Conservation (phyloP, 1,284 basidiomycete genomes). For the Marasmius sp. region DNA sequence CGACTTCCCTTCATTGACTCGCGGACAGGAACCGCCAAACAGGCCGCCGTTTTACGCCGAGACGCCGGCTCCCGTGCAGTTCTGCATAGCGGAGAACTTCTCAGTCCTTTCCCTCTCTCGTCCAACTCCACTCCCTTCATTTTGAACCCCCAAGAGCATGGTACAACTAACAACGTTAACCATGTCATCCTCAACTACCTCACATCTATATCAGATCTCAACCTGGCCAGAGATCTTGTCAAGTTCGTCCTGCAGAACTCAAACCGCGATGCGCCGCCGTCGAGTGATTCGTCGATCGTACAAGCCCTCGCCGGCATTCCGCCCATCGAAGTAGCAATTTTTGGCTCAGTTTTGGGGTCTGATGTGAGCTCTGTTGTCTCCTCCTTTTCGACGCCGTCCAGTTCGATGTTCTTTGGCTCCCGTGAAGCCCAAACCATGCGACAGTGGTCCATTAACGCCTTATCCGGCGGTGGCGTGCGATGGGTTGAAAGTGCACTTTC, state of each 20-base stretch:
- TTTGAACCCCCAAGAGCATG: conserved; percentile 51
- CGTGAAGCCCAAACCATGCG: conserved; percentile 45
- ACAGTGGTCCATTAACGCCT: conserved; percentile 50
- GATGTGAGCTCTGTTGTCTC: conserved; percentile 51
- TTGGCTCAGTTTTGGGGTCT: conserved; percentile 49
- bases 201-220: conserved; percentile 47
- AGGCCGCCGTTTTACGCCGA: conserved; percentile 47
- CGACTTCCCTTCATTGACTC: conserved; percentile 56
- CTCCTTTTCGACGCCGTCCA: conserved; percentile 50
- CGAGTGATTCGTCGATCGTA: conserved; percentile 37
- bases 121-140: conserved; percentile 29
- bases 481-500: conserved; percentile 58
- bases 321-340: conserved; percentile 58
- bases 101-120: conserved; percentile 44
- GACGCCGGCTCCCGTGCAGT: conserved; percentile 47
- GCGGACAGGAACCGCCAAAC: conserved; percentile 39
- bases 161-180: conserved; percentile 50
- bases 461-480: conserved; percentile 32
- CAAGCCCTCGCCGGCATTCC: conserved; percentile 47
- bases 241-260: conserved; percentile 43
- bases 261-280: conserved; percentile 38
- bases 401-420: conserved; percentile 60
- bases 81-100: conserved; percentile 47
- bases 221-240: conserved; percentile 47
- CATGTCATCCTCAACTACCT: conserved; percentile 62